Percentiles rank a stretch among this genome's conserved stretches.
These are phyloP conservation scores for Candida odintsovae DNA, from an alignment of 805 yeast species.

Conservation along the genomic window DNA sequence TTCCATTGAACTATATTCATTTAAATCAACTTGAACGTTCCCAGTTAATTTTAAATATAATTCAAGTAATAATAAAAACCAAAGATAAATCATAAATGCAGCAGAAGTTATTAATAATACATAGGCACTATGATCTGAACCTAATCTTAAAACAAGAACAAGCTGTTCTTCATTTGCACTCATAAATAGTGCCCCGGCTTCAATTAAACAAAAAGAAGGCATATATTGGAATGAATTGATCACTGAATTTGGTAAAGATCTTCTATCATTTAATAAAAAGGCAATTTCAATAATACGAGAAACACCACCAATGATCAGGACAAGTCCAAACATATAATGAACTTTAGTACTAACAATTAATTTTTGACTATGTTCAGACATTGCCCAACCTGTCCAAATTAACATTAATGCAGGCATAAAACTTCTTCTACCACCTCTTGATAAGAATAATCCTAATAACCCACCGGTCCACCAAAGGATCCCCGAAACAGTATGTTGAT, in stretches of 20 bases:
- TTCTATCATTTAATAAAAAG: constrained; percentile 63
- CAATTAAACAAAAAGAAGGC: constrained; percentile 75
- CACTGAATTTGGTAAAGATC: constrained; percentile 32
- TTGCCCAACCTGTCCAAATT: constrained; percentile 88
- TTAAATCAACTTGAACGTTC: constrained; percentile 4
- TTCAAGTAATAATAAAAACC: constrained; percentile 56
- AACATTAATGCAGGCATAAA: constrained; percentile 78
- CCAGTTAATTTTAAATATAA: constrained; percentile 44
- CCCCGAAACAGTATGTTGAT: constrained; percentile 95
- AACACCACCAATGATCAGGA: constrained; percentile 73
- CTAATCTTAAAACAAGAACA: constrained; percentile 58
- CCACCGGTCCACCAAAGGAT: constrained; percentile 97
- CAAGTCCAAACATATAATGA: constrained; percentile 80
- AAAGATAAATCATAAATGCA: constrained; percentile 64
- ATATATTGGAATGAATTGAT: constrained; percentile 75
- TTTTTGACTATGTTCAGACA: constrained; percentile 84
- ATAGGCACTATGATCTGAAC: constrained; percentile 84
- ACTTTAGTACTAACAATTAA: constrained; percentile 77
- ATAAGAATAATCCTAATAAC: constrained; percentile 70
- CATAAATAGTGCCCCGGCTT: constrained; percentile 83
- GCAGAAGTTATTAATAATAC: constrained; percentile 64
- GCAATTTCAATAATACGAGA: constrained; percentile 74
- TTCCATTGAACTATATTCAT: constrained; percentile 11
- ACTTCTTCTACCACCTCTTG: constrained; percentile 62
- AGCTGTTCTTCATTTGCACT: constrained; percentile 90